phyloP scores from a whole-genome alignment of 768 basidiomycete species.

The Russula sp. region DNA sequence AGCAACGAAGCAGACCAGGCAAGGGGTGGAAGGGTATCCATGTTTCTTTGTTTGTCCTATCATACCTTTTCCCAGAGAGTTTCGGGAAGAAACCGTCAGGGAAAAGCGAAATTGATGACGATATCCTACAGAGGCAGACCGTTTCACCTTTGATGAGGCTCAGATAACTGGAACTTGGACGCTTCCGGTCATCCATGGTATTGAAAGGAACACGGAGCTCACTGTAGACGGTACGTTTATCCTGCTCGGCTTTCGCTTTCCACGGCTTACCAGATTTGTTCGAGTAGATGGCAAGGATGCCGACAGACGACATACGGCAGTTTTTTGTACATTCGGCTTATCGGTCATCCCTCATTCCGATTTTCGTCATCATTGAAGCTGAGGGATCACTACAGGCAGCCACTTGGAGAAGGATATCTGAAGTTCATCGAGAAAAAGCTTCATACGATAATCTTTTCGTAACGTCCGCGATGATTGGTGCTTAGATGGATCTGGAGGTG shows the following conservation, averaged over 20 bases:
- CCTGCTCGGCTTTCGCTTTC: neutral
- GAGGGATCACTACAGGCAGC: neutral
- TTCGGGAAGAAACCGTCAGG: neutral
- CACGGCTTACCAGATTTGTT: neutral
- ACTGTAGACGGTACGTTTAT: neutral
- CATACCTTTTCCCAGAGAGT: neutral
- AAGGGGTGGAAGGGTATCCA: neutral
- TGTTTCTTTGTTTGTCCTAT: neutral
- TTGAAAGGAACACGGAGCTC: neutral
- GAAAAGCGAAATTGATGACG: neutral
- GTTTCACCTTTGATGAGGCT: neutral
- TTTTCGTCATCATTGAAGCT: neutral
- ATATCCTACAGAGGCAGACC: neutral
- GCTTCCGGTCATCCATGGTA: neutral
- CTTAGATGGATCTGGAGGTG: no score
- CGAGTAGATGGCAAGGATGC: neutral
- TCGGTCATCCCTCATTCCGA: neutral
- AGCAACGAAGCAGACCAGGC: neutral
- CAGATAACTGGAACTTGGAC: neutral
- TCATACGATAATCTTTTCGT: no score
- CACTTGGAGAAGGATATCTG: neutral
- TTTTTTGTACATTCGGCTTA: conserved; percentile 6
- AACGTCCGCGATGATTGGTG: no score
- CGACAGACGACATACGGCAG: neutral
- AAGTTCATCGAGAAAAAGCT: neutral